Conservation (phyloP, 2,329 filamentous ascomycete species). For the Huntiella savannae region DNA sequence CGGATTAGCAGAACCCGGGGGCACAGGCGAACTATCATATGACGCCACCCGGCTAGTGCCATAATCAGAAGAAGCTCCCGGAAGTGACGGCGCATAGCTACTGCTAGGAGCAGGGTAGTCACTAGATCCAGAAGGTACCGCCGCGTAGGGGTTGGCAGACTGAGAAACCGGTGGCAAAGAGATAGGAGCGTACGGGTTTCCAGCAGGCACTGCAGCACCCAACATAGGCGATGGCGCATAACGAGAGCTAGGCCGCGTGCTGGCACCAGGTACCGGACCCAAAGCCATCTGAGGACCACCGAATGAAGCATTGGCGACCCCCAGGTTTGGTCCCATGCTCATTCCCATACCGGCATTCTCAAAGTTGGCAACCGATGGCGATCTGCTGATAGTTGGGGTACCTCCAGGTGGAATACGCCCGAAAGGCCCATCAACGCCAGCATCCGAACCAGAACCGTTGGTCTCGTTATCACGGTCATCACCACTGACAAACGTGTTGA, state of each 20-base stretch:
- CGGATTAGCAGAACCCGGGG: neutral
- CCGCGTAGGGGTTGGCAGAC: neutral
- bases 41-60: constrained; percentile 3
- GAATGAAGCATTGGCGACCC: constrained; percentile 16
- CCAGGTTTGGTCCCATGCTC: constrained; percentile 14
- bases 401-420: constrained; percentile 52
- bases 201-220: constrained; percentile 14
- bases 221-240: constrained; percentile 25
- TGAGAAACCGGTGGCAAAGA: neutral
- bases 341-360: constrained; percentile 32
- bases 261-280: neutral
- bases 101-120: constrained; percentile 4
- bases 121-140: neutral
- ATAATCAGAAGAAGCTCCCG: constrained; percentile 7
- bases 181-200: constrained; percentile 3
- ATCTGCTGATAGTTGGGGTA: constrained; percentile 55
- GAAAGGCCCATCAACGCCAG: constrained; percentile 56
- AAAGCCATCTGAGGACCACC: constrained; percentile 13
- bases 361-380: constrained; percentile 49
- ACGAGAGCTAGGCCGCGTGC: constrained; percentile 22
- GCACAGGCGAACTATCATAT: constrained; percentile 4
- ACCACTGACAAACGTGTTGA: constrained; percentile 90
- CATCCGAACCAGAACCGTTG: constrained; percentile 39
- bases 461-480: constrained; percentile 68
- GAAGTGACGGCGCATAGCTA: constrained; percentile 6